Base-by-base conservation (phyloP, 1,284 basidiomycete species). In the Ustilago shanxiensis region DNA sequence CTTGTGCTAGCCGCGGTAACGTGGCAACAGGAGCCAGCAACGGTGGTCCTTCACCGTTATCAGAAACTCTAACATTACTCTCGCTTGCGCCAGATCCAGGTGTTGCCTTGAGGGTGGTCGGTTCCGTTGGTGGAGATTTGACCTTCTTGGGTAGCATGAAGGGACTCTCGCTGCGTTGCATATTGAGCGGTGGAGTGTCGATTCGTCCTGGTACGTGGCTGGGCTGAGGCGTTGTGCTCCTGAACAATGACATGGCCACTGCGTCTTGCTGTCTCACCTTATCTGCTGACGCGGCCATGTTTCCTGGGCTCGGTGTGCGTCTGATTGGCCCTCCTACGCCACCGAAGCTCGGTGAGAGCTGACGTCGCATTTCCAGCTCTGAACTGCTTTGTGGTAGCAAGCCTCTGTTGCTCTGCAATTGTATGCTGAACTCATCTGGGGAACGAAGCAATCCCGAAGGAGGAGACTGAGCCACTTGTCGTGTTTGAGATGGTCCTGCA, bases 251-350 rank as follows among this genome's bases (percentile, higher is more conserved):
- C 69, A 72, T 77, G n/a, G 74, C 74, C 3, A 66, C 69, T 1
- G 74, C 74, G 33, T 77, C 69, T 24, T 72, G 66, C 62, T 68
- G 56, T 37, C 65, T 47, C 14, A 77, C 51, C 53, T 69, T 72
- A 24, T 77, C 74, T 5, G 74, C 69, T 0, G 60, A 53, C 3
- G 68, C 56, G 0, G 13, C 59, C 26, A 24, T 26, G 18, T 31
- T 9, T 2, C 55, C 35, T 6, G 73, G 73, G 37, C 73, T 76
- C 3, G 64, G 64, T 1, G 60, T 67, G 3, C 68, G 28, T n/a
- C 53, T 37, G 6, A 54, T 39, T 18, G 35, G 4, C 47, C 47
- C 14, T 24, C 6, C 26, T 24, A 11, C 22, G 28, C 22, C 47
- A 5, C 53, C 58, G 3, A 47, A 29, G 44, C 57, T 56, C 5